phyloP scores from a whole-genome alignment of 2,329 filamentous ascomycete species.

The Aspergillus pseudotamarii region DNA sequence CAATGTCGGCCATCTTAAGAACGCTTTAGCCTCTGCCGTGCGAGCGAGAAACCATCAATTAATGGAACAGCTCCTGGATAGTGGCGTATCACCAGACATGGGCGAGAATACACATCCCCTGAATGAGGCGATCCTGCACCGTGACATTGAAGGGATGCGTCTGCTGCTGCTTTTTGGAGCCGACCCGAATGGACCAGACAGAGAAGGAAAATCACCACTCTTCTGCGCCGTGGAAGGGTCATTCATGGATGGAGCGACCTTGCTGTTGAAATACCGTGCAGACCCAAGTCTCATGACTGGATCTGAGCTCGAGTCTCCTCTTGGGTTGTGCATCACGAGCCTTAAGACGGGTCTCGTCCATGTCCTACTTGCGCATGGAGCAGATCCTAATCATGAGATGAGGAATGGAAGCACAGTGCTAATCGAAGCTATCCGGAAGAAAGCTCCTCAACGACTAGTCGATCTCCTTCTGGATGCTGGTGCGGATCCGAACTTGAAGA shows the following conservation, averaged over 20 bases:
- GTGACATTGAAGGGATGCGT: slow-evolving; percentile 58
- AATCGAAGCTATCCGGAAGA: slow-evolving; percentile 63
- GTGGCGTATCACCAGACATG: slow-evolving; percentile 57
- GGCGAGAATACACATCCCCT: slow-evolving; percentile 53
- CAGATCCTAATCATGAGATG: slow-evolving; percentile 57
- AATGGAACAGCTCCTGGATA: slow-evolving; percentile 61
- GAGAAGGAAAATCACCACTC: slow-evolving; percentile 56
- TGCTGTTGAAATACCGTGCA: slow-evolving; percentile 67
- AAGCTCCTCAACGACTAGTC: slow-evolving; percentile 56
- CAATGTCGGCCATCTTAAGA: slow-evolving; percentile 7
- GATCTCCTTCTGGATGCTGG: slow-evolving; percentile 65
- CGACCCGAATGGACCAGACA: slow-evolving; percentile 57
- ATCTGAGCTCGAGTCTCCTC: slow-evolving; percentile 57
- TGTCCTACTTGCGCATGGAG: slow-evolving; percentile 64
- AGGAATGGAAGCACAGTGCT: slow-evolving; percentile 64
- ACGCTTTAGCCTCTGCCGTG: slow-evolving; percentile 57
- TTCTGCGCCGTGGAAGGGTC: slow-evolving; percentile 55
- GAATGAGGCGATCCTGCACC: slow-evolving; percentile 55
- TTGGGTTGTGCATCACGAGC: slow-evolving; percentile 54
- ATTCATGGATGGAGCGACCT: slow-evolving; percentile 59
- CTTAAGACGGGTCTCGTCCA: slow-evolving; percentile 61
- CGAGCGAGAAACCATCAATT: slow-evolving; percentile 60
- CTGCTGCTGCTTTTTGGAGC: slow-evolving; percentile 61
- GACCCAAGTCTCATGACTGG: slow-evolving; percentile 58
- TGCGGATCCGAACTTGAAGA: slow-evolving; percentile 62